Percentiles rank a stretch among this genome's conserved stretches.
phyloP scores from a whole-genome alignment of 352 stramenopile species.

The Peronospora farinosa region DNA sequence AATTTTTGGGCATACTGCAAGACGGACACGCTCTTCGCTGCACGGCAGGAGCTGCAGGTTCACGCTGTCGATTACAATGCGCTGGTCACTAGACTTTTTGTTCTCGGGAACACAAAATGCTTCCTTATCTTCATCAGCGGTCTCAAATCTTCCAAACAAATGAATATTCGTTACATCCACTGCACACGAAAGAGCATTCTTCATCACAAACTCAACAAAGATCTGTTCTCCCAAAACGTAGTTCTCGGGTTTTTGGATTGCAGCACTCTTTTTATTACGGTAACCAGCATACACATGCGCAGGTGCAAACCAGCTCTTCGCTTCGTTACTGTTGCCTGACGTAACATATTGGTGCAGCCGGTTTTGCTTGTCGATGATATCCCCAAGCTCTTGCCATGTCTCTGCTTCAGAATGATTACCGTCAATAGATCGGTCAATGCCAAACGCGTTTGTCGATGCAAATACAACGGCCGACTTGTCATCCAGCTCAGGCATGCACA shows the following conservation, averaged over 20 bases:
- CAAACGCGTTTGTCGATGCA: conserved; percentile 60
- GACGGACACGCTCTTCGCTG: conserved; percentile 65
- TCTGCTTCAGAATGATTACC: conserved; percentile 49
- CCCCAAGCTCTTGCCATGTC: conserved; percentile 53
- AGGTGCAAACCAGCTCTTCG: conserved; percentile 47
- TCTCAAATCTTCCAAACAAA: conserved; percentile 70
- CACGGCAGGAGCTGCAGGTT: conserved; percentile 70
- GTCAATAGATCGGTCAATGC: conserved; percentile 66
- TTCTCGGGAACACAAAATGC: conserved; percentile 47
- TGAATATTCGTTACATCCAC: conserved; percentile 79
- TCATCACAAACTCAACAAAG: conserved; percentile 86
- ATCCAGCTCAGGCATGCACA: conserved; percentile 79
- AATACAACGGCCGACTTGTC: conserved; percentile 80
- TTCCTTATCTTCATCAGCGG: conserved; percentile 14
- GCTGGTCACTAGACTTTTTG: conserved; percentile 17
- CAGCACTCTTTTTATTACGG: conserved; percentile 44
- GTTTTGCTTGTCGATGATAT: conserved; percentile 56
- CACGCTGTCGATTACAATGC: conserved; percentile 58
- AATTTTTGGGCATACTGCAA: conserved; percentile 55
- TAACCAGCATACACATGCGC: conserved; percentile 48
- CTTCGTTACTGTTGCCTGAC: conserved; percentile 11
- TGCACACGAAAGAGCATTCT: conserved; percentile 77
- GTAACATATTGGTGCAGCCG: conserved; percentile 53
- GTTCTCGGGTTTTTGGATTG: conserved; percentile 42
- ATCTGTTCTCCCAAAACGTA: conserved; percentile 72